Evolutionary conservation across 2,329 filamentous ascomycete species (phyloP).

Genomic region (Mariannaea elegans): DNA sequence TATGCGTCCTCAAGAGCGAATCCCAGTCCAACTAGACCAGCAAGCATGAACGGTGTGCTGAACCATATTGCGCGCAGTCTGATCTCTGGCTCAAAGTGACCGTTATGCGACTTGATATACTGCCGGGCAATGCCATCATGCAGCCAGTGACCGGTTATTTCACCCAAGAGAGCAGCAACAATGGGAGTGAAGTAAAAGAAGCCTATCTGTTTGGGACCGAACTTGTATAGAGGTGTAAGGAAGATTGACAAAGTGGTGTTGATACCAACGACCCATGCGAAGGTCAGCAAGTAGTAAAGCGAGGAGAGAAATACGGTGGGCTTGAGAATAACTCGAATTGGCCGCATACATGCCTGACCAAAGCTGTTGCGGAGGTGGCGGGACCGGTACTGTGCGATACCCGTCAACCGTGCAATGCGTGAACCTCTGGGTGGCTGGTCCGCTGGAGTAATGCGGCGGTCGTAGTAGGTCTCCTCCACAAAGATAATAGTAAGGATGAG

Average conservation of each 20-base stretch:
- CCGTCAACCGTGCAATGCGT: slow-evolving; percentile 33
- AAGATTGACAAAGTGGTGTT: slow-evolving; percentile 65
- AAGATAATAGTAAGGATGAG: slow-evolving; percentile 52
- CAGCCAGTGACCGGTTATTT: slow-evolving; percentile 63
- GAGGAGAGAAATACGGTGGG: not conserved
- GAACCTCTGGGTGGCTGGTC: slow-evolving; percentile 47
- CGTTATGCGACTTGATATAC: slow-evolving; percentile 56
- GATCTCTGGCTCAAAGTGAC: slow-evolving; percentile 65
- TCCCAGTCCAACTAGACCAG: slow-evolving; percentile 61
- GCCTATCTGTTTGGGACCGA: slow-evolving; percentile 58
- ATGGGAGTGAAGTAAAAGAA: slow-evolving; percentile 68
- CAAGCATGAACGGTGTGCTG: slow-evolving; percentile 57
- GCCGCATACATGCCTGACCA: too few species aligned
- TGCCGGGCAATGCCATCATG: slow-evolving; percentile 59
- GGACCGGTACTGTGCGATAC: slow-evolving; percentile 24
- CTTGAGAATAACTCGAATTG: slow-evolving; percentile 7
- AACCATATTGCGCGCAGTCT: slow-evolving; percentile 59
- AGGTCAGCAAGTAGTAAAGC: slow-evolving; percentile 28
- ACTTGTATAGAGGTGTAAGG: slow-evolving; percentile 40
- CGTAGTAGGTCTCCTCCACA: slow-evolving; percentile 60
- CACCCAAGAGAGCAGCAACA: slow-evolving; percentile 62
- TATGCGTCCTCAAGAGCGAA: slow-evolving; percentile 53
- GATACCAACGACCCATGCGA: slow-evolving; percentile 63
- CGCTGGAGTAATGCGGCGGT: slow-evolving; percentile 48
- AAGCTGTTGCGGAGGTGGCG: slow-evolving; percentile 30